phyloP scores from a whole-genome alignment of 495 filamentous ascomycete genomes.

The Hypoxylon fragiforme region DNA sequence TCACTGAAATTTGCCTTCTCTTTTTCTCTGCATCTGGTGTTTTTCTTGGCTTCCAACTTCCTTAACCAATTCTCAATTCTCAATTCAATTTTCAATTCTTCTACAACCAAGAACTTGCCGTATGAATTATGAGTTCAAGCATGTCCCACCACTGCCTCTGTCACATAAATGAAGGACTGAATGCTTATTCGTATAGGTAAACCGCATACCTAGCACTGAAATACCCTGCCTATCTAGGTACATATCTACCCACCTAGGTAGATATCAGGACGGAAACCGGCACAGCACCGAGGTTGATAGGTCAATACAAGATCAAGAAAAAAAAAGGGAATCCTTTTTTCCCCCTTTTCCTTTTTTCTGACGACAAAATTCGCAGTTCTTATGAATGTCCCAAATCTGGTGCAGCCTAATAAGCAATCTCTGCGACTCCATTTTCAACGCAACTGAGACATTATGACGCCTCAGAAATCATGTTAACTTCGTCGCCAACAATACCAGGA shows the following conservation, averaged over 20 bases:
- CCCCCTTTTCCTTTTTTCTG: too few species aligned
- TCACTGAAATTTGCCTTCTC: slow-evolving; percentile 19
- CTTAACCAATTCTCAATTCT: slow-evolving; percentile 16
- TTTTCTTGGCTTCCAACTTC: too few species aligned
- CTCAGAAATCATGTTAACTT: slow-evolving; percentile 54
- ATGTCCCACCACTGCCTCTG: slow-evolving; percentile 25
- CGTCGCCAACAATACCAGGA: slow-evolving; percentile 45
- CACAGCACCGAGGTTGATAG: too few species aligned
- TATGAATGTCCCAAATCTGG: slow-evolving; percentile 19
- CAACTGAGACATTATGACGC: slow-evolving; percentile 32
- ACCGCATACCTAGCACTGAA: too few species aligned
- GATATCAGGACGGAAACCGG: too few species aligned
- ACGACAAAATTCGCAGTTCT: slow-evolving; percentile 11
- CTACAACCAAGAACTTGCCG: not conserved
- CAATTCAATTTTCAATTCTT: slow-evolving; percentile 15
- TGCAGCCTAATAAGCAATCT: slow-evolving; percentile 21
- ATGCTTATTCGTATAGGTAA: too few species aligned
- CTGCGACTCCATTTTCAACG: slow-evolving; percentile 11
- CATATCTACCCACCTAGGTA: too few species aligned
- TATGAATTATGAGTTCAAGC: slow-evolving; percentile 17
- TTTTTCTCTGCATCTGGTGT: slow-evolving; percentile 5
- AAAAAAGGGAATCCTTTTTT: too few species aligned
- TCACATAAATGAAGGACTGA: slow-evolving; percentile 22
- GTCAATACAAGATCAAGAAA: too few species aligned
- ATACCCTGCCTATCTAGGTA: slow-evolving; percentile 14